A percentile compares a stretch with the other conserved stretches of the same genome.
phyloP scores from a whole-genome alignment of 129 eudicot species.

The Gnaphalium uliginosum region DNA sequence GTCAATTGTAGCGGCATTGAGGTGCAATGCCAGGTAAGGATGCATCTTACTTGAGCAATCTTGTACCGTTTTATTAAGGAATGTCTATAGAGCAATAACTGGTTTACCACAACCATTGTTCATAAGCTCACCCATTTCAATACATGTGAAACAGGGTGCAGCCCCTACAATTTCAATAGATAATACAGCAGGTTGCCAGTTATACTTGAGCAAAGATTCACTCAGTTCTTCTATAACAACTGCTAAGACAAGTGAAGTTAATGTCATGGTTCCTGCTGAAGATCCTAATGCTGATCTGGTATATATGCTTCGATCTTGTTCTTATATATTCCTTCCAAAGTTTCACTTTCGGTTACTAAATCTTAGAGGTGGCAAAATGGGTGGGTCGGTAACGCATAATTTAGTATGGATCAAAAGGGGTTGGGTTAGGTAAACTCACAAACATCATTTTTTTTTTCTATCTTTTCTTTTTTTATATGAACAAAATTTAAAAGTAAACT shows the following conservation, averaged over 20 bases:
- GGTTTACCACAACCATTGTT: background rate
- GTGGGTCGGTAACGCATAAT: background rate
- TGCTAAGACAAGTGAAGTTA: slow-evolving; percentile 91
- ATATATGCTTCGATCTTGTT: slow-evolving; percentile 26
- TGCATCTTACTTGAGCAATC: background rate
- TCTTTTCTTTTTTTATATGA: too few species aligned
- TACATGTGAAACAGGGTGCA: slow-evolving; percentile 51
- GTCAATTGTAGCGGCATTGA: slow-evolving; percentile 84
- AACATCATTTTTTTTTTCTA: too few species aligned
- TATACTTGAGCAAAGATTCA: slow-evolving; percentile 83
- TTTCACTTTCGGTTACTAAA: background rate
- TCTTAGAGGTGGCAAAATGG: background rate
- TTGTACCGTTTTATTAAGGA: background rate
- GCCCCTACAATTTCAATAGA: slow-evolving; percentile 97
- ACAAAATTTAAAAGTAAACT: background rate
- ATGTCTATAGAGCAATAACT: background rate
- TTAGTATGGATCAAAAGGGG: background rate
- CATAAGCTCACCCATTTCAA: background rate
- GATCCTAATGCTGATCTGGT: slow-evolving; percentile 73
- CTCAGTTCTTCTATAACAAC: slow-evolving; percentile 81
- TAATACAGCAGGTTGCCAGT: slow-evolving; percentile 88
- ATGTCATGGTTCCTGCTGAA: slow-evolving; percentile 77
- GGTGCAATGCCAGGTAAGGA: slow-evolving; percentile 92
- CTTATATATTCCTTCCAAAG: background rate
- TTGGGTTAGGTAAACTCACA: background rate